phyloP scores from a whole-genome alignment of 768 basidiomycete genomes.

The Termitomyces eurrhizus region DNA sequence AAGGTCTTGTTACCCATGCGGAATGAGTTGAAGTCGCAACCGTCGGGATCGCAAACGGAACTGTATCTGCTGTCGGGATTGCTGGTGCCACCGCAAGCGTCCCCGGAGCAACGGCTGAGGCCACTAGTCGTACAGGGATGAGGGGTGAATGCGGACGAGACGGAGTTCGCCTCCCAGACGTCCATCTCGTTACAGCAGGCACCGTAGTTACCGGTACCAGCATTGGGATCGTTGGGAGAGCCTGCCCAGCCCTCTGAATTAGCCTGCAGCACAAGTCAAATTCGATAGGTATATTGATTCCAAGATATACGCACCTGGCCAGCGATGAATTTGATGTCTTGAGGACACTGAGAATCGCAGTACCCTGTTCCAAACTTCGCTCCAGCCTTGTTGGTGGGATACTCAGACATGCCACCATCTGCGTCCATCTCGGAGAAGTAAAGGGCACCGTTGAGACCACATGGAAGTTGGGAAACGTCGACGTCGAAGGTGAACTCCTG shows the following conservation, averaged over 20 bases:
- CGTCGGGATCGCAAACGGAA: constrained; percentile 31
- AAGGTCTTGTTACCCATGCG: constrained; percentile 46
- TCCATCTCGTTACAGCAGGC: constrained; percentile 59
- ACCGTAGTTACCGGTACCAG: constrained; percentile 42
- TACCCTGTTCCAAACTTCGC: constrained; percentile 59
- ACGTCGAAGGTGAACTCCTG: constrained; percentile 7
- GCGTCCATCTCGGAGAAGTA: constrained; percentile 46
- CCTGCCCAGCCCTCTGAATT: constrained; percentile 5
- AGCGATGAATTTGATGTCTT: constrained; percentile 60
- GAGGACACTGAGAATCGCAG: constrained; percentile 63
- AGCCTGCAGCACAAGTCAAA: neutral
- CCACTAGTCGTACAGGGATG: constrained; percentile 45
- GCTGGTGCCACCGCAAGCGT: constrained; percentile 29
- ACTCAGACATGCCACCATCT: constrained; percentile 48
- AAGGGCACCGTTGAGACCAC: constrained; percentile 46
- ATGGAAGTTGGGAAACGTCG: constrained; percentile 53
- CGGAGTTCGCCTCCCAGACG: constrained; percentile 56
- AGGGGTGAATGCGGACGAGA: constrained; percentile 50
- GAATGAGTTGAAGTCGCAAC: constrained; percentile 54
- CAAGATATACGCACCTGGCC: constrained; percentile 36
- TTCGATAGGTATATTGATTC: neutral
- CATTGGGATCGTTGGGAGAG: constrained; percentile 35
- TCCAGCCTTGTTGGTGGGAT: constrained; percentile 52
- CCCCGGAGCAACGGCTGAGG: constrained; percentile 39
- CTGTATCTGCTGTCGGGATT: constrained; percentile 27